Evolutionary conservation across 768 basidiomycete genomes (phyloP).

Genomic region (Kondoa malvinella): DNA sequence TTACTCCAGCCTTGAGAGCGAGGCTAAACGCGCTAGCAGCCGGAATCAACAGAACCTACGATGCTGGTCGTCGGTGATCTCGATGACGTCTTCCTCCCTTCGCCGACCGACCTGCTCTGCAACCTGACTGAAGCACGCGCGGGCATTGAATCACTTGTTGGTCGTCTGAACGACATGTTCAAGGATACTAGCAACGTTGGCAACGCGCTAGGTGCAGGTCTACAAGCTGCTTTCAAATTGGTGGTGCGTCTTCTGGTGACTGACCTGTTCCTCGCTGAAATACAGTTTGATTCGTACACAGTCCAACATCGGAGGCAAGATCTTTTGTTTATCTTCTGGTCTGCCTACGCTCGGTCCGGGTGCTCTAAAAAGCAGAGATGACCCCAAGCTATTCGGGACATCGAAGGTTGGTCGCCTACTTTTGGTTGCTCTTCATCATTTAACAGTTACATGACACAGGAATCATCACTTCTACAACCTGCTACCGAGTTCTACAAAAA

Average conservation of each 20-base stretch:
- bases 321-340: constrained; percentile 66
- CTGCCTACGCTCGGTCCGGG: constrained; percentile 78
- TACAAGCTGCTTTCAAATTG: constrained; percentile 89
- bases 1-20: neutral
- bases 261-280: neutral
- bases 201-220: constrained; percentile 80
- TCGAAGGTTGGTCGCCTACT: constrained; percentile 45
- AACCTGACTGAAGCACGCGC: constrained; percentile 72
- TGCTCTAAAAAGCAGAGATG: constrained; percentile 85
- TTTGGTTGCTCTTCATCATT: neutral
- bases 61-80: constrained; percentile 97
- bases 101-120: constrained; percentile 87
- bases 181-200: constrained; percentile 84
- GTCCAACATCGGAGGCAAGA: constrained; percentile 87
- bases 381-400: constrained; percentile 88
- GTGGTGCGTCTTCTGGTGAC: constrained; percentile 43
- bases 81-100: constrained; percentile 92
- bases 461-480: constrained; percentile 81
- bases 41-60: constrained; percentile 46
- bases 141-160: constrained; percentile 62
- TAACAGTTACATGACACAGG: constrained; percentile 36
- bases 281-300: constrained; percentile 29
- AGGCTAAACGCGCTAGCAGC: constrained; percentile 17
- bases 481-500: constrained; percentile 93
- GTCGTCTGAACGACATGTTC: constrained; percentile 88